Evolutionary conservation across 2,329 filamentous ascomycete genomes (phyloP).

Genomic region (Verticillium longisporum): DNA sequence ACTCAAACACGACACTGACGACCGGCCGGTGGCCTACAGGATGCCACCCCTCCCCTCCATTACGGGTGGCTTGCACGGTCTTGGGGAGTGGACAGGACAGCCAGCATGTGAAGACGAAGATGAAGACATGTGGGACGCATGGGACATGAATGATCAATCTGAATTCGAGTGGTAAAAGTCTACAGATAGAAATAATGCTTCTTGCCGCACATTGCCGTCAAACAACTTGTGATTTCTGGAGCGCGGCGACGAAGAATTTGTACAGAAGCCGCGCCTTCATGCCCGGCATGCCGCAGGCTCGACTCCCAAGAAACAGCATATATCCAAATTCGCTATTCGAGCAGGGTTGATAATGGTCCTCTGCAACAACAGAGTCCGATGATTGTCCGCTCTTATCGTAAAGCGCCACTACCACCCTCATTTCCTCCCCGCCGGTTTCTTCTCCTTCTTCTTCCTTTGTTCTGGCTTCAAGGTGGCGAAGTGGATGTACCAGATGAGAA

Average conservation of each 20-base stretch:
- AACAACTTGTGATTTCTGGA: background rate
- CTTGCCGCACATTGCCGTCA: background rate
- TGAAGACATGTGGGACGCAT: background rate
- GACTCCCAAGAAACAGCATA: background rate
- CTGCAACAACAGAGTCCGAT: background rate
- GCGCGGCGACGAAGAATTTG: background rate
- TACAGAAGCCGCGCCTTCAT: background rate
- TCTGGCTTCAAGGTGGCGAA: constrained; percentile 54
- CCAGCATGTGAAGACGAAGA: background rate
- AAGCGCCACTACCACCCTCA: constrained; percentile 16
- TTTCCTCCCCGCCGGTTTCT: constrained; percentile 24
- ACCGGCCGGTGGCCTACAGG: background rate
- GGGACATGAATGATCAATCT: background rate
- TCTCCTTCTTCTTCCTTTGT: constrained; percentile 48
- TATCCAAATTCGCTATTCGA: background rate
- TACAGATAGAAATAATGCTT: background rate
- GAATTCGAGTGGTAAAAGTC: background rate
- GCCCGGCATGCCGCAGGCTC: background rate
- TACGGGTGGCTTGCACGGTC: background rate
- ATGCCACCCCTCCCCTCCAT: background rate
- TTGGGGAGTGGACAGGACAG: background rate
- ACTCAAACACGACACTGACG: background rate
- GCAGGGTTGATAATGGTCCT: background rate
- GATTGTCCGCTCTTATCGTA: background rate
- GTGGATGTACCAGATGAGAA: constrained; percentile 52